Evolutionary conservation across 2,329 filamentous ascomycete genomes (phyloP), one percentile per base, ranked within the genome.

Genomic region (Botrytis fragariae): DNA sequence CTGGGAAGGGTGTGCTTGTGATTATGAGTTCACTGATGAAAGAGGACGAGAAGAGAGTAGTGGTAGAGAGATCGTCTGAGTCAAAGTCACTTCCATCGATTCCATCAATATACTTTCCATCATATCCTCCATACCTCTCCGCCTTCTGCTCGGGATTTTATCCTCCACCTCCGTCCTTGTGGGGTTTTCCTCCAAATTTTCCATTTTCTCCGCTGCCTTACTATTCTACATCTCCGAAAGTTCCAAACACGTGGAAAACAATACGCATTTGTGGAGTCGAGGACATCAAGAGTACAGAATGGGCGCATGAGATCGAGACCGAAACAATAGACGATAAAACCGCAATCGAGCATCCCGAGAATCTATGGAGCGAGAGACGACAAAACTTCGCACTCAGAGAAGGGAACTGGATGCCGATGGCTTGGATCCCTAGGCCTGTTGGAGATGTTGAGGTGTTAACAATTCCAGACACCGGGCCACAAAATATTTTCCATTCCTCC

Each of bases 391-490:
- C n/a, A n/a, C 25, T 37, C 14, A 44, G 44, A 18, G 62, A 64
- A 14, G 4, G 1, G 10, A 7, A 44, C 14, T 75, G 67, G 65
- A 71, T n/a, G 35, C 73, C 74, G 8, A 74, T 76, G 71, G 74
- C 76, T 5, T 78, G 76, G 77, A 74, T 78, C n/a, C 75, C 76
- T 5, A 72, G 51, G 25, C 77, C 76, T 0, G 25, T 37, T 71
- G 72, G 63, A 64, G 74, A n/a, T 22, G 37, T 57, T 29, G n/a
- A 57, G 18, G 51, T 29, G 14, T 18, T 4, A 6, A 8, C 6
- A 18, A 29, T 29, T 29, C 51, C 51, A 29, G 14, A 29, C 14
- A 57, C 51, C 14, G n/a, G 25, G 16, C 51, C n/a, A 29, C 14
- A 18, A 0, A 4, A 18, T 29, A 29, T 0, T 57, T 57, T 4